These are phyloP conservation scores for Eimeria maxima DNA, from an alignment of 169 alveolate species.

Conservation along the genomic window DNA sequence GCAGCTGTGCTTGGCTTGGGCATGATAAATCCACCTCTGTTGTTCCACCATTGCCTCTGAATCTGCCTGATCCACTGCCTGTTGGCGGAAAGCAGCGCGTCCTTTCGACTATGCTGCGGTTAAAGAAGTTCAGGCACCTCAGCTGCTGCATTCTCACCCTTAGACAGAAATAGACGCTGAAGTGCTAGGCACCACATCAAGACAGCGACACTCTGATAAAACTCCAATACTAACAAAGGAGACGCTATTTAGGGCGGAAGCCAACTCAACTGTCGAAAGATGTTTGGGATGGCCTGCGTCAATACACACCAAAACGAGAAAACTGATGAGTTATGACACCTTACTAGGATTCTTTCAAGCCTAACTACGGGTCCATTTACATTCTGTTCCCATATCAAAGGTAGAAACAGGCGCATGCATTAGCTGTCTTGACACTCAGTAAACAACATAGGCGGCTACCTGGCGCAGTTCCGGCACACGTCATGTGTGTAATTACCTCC, in stretches of 20 bases:
- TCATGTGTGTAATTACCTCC: slow-evolving; percentile 2
- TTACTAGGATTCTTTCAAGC: background rate
- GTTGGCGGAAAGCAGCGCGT: background rate
- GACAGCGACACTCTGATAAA: background rate
- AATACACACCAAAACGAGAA: background rate
- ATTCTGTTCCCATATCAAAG: background rate
- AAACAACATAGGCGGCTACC: background rate
- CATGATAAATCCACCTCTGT: background rate
- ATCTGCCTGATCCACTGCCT: background rate
- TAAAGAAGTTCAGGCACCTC: slow-evolving; percentile 78
- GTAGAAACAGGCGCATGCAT: background rate
- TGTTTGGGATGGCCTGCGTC: background rate
- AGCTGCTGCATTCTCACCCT: slow-evolving; percentile 75
- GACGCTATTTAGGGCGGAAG: background rate
- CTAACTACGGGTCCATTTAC: background rate
- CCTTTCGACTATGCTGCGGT: slow-evolving; percentile 67
- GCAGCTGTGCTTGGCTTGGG: slow-evolving; percentile 35
- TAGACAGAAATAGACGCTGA: background rate
- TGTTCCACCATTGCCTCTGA: background rate
- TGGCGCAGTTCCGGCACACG: background rate
- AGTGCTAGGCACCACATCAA: background rate
- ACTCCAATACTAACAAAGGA: background rate
- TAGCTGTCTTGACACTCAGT: background rate
- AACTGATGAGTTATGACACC: background rate
- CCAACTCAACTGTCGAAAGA: background rate